Evolutionary conservation across 352 stramenopile genomes (phyloP).

Genomic region (Plasmopara muralis): DNA sequence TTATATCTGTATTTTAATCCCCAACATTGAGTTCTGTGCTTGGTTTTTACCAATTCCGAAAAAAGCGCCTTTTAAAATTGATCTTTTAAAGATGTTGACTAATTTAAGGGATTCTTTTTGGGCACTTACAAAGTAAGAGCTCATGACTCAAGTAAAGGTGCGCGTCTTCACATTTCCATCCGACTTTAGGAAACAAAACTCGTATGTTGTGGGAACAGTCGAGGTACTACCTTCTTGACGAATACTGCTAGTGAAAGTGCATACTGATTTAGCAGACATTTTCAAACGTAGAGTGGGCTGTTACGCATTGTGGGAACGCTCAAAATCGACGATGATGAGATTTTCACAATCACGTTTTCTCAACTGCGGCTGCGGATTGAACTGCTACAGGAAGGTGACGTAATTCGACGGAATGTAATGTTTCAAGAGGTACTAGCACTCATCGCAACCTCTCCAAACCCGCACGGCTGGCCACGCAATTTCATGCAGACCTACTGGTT

Average conservation of each 20-base stretch:
- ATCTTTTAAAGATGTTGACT: too few species aligned
- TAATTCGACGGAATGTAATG: constrained; percentile 59
- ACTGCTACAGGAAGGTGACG: constrained; percentile 50
- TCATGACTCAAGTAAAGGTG: constrained; percentile 46
- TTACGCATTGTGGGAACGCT: constrained; percentile 61
- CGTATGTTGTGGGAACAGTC: constrained; percentile 64
- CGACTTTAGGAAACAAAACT: constrained; percentile 61
- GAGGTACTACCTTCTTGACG: constrained; percentile 24
- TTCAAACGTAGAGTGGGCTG: constrained; percentile 36
- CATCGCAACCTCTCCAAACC: constrained; percentile 49
- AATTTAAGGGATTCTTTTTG: too few species aligned
- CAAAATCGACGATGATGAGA: constrained; percentile 53
- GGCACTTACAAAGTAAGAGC: too few species aligned
- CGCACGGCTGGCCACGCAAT: constrained; percentile 54
- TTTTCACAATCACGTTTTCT: constrained; percentile 45
- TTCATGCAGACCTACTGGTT: constrained; percentile 77
- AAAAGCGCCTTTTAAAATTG: too few species aligned
- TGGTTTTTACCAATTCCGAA: too few species aligned
- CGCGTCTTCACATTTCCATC: constrained; percentile 74
- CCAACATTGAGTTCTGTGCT: too few species aligned
- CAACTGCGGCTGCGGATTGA: constrained; percentile 63
- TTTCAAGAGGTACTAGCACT: constrained; percentile 74
- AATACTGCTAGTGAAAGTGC: background rate
- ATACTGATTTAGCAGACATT: background rate
- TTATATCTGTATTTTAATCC: too few species aligned